phyloP scores from a whole-genome alignment of 441 rosid genomes.

The Geranium incanum region DNA sequence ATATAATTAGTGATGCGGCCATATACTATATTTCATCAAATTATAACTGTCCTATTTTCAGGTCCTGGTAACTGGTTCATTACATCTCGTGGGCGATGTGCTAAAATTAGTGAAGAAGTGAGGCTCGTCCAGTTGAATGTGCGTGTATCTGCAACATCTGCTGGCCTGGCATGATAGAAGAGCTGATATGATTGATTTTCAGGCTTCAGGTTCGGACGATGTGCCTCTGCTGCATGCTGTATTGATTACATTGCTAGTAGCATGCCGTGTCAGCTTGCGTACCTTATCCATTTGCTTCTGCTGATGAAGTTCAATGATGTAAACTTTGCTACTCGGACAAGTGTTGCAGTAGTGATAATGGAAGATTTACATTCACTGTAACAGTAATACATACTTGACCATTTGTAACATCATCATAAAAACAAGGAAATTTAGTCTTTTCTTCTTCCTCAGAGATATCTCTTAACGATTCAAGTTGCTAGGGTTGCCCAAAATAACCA shows the following conservation, averaged over 20 bases:
- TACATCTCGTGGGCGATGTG: constrained; percentile 88
- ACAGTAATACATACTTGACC: not conserved
- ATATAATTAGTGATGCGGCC: not conserved
- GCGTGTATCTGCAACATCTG: constrained; percentile 1
- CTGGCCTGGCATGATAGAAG: not conserved
- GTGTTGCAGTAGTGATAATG: not conserved
- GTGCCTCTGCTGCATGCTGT: not conserved
- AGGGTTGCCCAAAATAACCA: too few relatives aligned
- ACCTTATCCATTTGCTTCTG: not conserved
- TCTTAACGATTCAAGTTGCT: too few relatives aligned
- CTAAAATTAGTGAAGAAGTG: constrained; percentile 69
- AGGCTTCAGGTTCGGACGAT: not conserved
- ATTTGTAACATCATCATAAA: not conserved
- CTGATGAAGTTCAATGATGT: not conserved
- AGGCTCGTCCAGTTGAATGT: constrained; percentile 11
- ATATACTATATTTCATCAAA: too few relatives aligned
- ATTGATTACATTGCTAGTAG: not conserved
- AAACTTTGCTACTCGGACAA: not conserved
- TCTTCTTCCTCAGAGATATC: not conserved
- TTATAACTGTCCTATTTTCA: constrained; percentile 16
- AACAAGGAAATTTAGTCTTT: not conserved
- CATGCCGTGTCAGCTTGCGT: not conserved
- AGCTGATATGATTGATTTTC: not conserved
- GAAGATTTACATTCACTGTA: not conserved
- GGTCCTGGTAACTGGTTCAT: constrained; percentile 90